phyloP scores from a whole-genome alignment of 2,329 filamentous ascomycete species.

The Blastomyces silverae region DNA sequence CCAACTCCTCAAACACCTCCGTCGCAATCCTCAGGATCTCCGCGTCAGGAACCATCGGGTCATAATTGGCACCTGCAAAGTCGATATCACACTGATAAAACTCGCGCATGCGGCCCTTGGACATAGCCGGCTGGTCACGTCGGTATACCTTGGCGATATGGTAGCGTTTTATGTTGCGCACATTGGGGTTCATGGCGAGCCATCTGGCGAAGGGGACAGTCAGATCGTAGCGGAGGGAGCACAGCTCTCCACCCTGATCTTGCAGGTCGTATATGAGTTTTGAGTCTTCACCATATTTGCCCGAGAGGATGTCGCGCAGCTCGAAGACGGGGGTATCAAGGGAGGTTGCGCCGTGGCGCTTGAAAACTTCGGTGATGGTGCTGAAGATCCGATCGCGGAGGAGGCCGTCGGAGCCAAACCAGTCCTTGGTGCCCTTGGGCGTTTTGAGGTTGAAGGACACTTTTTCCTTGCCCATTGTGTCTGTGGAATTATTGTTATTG shows the following conservation, averaged over 20 bases:
- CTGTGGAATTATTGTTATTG: constrained; percentile 11
- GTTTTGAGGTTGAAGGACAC: constrained; percentile 66
- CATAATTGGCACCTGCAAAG: constrained; percentile 72
- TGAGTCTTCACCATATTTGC: constrained; percentile 88
- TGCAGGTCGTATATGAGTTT: constrained; percentile 87
- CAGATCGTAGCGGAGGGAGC: constrained; percentile 77
- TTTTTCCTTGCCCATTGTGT: constrained; percentile 34
- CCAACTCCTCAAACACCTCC: constrained; percentile 77
- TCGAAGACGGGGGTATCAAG: constrained; percentile 83
- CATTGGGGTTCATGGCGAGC: constrained; percentile 80
- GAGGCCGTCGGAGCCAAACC: constrained; percentile 70
- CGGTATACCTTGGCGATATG: constrained; percentile 91
- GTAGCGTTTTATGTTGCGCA: constrained; percentile 84
- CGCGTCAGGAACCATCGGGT: constrained; percentile 85
- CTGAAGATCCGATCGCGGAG: constrained; percentile 73
- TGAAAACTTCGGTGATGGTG: constrained; percentile 71
- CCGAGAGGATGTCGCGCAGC: constrained; percentile 74
- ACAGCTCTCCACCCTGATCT: constrained; percentile 80
- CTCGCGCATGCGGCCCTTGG: constrained; percentile 87
- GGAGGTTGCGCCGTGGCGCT: constrained; percentile 71
- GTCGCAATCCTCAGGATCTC: constrained; percentile 78
- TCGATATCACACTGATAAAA: constrained; percentile 98
- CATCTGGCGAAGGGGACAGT: constrained; percentile 88
- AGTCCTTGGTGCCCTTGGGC: constrained; percentile 87
- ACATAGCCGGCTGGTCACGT: constrained; percentile 71